Percentiles rank a stretch among this genome's conserved stretches.
phyloP scores from a whole-genome alignment of 495 filamentous ascomycete species.

The Penicillium waksmanii region DNA sequence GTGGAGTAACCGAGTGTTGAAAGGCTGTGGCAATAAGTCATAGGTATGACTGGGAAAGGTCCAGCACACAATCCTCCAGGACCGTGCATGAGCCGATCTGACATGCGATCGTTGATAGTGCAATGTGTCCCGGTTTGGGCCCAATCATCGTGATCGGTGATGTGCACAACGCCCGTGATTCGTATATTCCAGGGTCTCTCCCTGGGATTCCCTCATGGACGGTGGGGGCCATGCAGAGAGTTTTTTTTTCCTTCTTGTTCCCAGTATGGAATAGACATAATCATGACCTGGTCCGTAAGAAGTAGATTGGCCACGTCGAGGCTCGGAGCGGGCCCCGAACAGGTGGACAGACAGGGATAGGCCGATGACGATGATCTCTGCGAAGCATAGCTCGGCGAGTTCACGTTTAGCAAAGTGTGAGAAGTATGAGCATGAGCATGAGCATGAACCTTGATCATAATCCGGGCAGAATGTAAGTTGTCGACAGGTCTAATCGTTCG shows the following conservation, averaged over 20 bases:
- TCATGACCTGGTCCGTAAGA: background rate
- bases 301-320: background rate
- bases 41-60: background rate
- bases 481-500: conserved; percentile 17
- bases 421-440: conserved; percentile 5
- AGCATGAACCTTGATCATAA: background rate
- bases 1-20: conserved; percentile 27
- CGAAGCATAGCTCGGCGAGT: background rate
- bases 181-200: conserved; percentile 9
- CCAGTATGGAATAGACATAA: background rate
- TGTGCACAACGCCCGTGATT: conserved; percentile 18
- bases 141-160: conserved; percentile 21
- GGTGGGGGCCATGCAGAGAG: conserved; percentile 6
- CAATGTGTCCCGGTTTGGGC: conserved; percentile 15
- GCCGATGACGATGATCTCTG: conserved; percentile 3
- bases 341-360: background rate
- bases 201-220: conserved; percentile 7
- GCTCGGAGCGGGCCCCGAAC: background rate
- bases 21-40: conserved; percentile 30
- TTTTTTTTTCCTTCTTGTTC: background rate
- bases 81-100: conserved; percentile 30
- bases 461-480: background rate
- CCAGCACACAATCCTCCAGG: conserved; percentile 9
- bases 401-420: background rate
- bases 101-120: conserved; percentile 28